These are phyloP conservation scores for Quercus lobata DNA, from an alignment of 331 rosid species.

Conservation along the genomic window DNA sequence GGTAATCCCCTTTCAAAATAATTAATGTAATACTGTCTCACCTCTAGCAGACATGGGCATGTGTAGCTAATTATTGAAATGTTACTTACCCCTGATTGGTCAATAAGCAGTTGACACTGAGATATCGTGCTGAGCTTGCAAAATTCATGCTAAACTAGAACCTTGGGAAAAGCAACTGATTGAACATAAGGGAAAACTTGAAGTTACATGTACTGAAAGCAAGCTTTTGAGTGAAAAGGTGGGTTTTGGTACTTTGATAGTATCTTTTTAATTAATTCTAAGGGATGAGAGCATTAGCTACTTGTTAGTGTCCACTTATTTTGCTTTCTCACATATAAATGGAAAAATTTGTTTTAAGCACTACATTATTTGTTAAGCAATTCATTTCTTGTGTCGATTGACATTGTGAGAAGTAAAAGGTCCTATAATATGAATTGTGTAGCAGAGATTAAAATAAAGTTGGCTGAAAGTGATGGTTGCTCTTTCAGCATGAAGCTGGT, in stretches of 20 bases:
- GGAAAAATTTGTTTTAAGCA: no score
- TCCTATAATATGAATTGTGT: no score
- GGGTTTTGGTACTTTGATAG: no score
- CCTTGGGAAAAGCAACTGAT: conserved; percentile 94
- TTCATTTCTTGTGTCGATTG: no score
- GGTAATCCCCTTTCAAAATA: no score
- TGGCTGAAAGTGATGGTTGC: conserved; percentile 4
- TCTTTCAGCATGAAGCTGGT: conserved; percentile 80
- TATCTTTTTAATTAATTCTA: no score
- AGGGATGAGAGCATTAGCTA: no score
- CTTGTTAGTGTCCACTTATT: no score
- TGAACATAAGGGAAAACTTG: conserved; percentile 78
- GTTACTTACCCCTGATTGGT: conserved; percentile 3
- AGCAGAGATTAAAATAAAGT: no score
- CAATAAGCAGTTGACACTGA: conserved; percentile 75
- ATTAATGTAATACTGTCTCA: not conserved
- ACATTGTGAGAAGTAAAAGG: no score
- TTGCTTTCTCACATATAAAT: no score
- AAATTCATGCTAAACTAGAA: conserved; percentile 76
- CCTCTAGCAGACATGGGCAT: not conserved
- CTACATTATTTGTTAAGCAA: no score
- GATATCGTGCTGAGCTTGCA: conserved; percentile 65
- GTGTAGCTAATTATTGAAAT: not conserved
- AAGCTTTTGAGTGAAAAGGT: conserved; percentile 65
- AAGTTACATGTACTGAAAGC: conserved; percentile 63